Percentiles rank a stretch among this genome's conserved stretches.
phyloP scores from a whole-genome alignment of 2,329 filamentous ascomycete species.

The Cryphonectria carpinicola region DNA sequence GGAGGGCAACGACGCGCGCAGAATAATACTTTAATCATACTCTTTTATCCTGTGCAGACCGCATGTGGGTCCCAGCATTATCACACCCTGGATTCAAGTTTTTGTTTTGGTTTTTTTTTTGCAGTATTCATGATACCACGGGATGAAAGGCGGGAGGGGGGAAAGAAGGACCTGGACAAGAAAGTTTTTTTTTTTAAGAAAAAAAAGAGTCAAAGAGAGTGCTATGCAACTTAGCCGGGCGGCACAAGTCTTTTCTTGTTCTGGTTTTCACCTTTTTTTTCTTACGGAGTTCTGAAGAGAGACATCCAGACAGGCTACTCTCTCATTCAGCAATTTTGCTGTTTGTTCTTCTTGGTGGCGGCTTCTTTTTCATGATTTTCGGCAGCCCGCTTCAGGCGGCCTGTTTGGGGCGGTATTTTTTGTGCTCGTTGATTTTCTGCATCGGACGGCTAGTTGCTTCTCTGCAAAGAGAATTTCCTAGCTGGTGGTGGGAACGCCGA shows the following conservation, averaged over 20 bases:
- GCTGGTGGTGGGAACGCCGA: neutral
- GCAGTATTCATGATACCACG: conserved; percentile 27
- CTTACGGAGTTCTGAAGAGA: neutral
- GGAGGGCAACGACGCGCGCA: conserved; percentile 4
- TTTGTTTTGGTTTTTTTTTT: conserved; percentile 9
- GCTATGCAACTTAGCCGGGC: neutral
- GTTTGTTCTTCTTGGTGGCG: neutral
- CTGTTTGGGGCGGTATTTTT: neutral
- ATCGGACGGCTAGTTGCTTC: neutral
- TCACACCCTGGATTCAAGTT: conserved; percentile 1
- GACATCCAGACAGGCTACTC: neutral
- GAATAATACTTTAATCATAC: conserved; percentile 26
- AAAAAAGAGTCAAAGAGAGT: neutral
- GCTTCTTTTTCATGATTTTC: neutral
- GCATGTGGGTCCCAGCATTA: conserved; percentile 21
- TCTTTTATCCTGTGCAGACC: conserved; percentile 16
- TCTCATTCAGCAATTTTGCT: neutral
- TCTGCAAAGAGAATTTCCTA: neutral
- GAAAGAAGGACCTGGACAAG: neutral
- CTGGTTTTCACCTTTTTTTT: neutral
- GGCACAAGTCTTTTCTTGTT: conserved; percentile 1
- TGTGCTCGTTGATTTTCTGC: neutral
- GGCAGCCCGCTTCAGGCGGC: neutral
- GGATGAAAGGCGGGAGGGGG: conserved; percentile 1
- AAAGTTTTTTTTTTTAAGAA: neutral